These are phyloP conservation scores for Populus hybrid DNA, from an alignment of 441 rosid genomes.

Conservation along the genomic window DNA sequence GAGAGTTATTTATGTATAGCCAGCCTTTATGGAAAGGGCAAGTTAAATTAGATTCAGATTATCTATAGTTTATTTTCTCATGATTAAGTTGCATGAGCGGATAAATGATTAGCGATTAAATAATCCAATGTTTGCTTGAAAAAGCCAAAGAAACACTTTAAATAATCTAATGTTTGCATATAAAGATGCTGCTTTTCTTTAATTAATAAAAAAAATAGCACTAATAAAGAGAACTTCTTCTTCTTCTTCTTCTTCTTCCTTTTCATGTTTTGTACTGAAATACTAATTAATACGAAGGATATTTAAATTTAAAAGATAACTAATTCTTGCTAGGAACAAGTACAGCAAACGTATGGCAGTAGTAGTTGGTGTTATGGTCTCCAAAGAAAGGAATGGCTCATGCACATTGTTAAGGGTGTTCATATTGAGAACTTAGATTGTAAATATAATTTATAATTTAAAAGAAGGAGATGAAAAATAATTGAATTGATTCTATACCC, in stretches of 20 bases:
- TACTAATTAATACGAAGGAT: background rate
- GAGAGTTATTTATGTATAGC: slow-evolving; percentile 2
- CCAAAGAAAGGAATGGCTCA: background rate
- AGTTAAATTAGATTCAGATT: slow-evolving; percentile 3
- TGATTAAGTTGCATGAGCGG: slow-evolving; percentile 3
- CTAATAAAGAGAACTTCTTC: background rate
- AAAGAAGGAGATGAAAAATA: background rate
- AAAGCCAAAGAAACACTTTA: slow-evolving; percentile 11
- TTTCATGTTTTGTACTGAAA: background rate
- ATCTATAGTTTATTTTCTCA: slow-evolving; percentile 1
- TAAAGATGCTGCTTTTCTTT: background rate
- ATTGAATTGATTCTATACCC: background rate
- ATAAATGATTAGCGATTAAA: slow-evolving; percentile 2
- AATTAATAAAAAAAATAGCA: background rate
- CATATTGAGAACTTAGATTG: background rate
- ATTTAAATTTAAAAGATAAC: background rate
- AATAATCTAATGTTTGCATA: background rate
- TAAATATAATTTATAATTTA: too few species aligned
- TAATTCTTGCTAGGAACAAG: too few species aligned
- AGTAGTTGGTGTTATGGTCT: background rate
- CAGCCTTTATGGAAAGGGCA: slow-evolving; percentile 33
- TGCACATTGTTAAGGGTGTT: background rate
- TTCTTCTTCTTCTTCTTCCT: too few species aligned
- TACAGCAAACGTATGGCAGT: too few species aligned
- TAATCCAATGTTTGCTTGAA: background rate